Percentiles rank a stretch among this genome's conserved stretches.
These are phyloP conservation scores for Nakazawaea laoshanensis DNA, from an alignment of 805 yeast species.

Conservation along the genomic window DNA sequence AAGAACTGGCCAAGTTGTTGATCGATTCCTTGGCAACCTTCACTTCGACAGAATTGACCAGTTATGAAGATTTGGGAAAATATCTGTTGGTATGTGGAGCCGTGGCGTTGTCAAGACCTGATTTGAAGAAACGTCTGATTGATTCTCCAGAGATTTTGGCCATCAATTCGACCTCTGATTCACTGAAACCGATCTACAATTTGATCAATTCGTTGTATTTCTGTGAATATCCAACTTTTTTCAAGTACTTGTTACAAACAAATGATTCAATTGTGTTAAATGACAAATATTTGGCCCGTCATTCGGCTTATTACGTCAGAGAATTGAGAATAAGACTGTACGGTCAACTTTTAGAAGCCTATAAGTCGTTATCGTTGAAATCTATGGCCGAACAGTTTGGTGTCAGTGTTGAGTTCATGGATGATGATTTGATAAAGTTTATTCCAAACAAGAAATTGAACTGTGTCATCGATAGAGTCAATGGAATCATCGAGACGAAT, in stretches of 20 bases:
- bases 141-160: conserved; percentile 93
- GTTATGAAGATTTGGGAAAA: conserved; percentile 84
- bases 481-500: conserved; percentile 91
- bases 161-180: conserved; percentile 59
- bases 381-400: conserved; percentile 95
- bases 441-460: conserved; percentile 90
- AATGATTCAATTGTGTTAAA: conserved; percentile 62
- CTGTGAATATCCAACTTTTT: conserved; percentile 76
- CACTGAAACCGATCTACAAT: conserved; percentile 72
- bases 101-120: conserved; percentile 72
- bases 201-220: conserved; percentile 82
- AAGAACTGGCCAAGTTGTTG: conserved; percentile 75
- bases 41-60: conserved; percentile 83
- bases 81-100: conserved; percentile 88
- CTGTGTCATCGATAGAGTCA: conserved; percentile 92
- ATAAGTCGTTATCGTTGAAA: conserved; percentile 79
- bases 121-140: conserved; percentile 73
- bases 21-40: conserved; percentile 92
- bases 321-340: conserved; percentile 95
- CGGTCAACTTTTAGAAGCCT: conserved; percentile 87
- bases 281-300: conserved; percentile 60
- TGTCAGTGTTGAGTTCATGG: conserved; percentile 81
- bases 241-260: conserved; percentile 69
- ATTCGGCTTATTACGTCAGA: conserved; percentile 77
- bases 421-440: conserved; percentile 78